Evolutionary conservation across 2,329 filamentous ascomycete species (phyloP).

Genomic region (Cercospora berteroae): DNA sequence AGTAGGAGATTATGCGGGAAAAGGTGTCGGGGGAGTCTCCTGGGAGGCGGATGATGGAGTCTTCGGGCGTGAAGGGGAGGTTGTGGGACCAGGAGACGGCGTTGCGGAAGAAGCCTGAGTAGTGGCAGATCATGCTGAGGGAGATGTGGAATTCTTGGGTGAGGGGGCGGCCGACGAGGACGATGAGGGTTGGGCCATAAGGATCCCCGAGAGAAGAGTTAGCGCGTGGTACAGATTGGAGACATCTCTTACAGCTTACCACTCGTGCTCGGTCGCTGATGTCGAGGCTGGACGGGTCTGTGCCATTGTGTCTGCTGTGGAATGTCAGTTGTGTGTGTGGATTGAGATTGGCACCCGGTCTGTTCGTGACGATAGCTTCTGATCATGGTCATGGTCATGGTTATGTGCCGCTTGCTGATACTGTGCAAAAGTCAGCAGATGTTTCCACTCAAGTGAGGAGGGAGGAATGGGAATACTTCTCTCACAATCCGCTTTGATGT

Average conservation of each 20-base stretch:
- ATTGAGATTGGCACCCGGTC: too few species aligned
- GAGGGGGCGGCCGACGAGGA: constrained; percentile 2
- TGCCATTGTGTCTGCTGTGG: too few species aligned
- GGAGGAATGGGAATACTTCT: too few species aligned
- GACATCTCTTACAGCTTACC: not conserved
- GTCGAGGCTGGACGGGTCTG: not conserved
- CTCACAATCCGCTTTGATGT: too few species aligned
- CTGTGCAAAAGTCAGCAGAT: too few species aligned
- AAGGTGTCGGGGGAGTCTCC: constrained; percentile 17
- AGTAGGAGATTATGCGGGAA: constrained; percentile 4
- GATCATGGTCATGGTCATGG: too few species aligned
- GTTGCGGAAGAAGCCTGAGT: constrained; percentile 9
- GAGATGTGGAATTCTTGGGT: not conserved
- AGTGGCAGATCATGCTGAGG: constrained; percentile 8
- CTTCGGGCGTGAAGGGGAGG: not conserved
- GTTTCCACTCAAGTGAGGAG: too few species aligned
- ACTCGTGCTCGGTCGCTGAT: constrained; percentile 6
- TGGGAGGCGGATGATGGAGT: constrained; percentile 15
- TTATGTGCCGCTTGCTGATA: too few species aligned
- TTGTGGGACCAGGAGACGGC: constrained; percentile 1
- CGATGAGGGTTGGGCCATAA: constrained; percentile 7
- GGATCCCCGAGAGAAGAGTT: constrained; percentile 7
- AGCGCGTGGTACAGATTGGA: not conserved
- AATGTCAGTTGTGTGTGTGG: too few species aligned
- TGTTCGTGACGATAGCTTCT: too few species aligned